These are phyloP conservation scores for Nicotiana paniculata DNA, from an alignment of 257 asterid species.

Conservation along the genomic window DNA sequence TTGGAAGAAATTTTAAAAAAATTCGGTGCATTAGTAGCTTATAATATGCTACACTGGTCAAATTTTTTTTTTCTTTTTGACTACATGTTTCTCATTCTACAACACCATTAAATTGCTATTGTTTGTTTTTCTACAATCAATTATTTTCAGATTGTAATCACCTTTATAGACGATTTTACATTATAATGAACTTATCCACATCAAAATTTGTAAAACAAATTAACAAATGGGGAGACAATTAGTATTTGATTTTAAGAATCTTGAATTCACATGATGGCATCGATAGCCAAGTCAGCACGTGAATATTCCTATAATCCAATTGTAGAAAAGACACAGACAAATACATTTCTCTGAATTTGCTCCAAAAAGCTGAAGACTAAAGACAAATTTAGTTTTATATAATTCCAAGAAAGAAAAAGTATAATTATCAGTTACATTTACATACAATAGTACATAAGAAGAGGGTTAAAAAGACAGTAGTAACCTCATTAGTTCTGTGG, in stretches of 20 bases:
- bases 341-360: background rate
- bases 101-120: background rate
- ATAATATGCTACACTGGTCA: background rate
- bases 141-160: background rate
- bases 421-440: background rate
- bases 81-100: background rate
- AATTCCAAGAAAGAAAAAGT: background rate
- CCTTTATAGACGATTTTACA: background rate
- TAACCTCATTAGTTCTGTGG: slow-evolving; percentile 42
- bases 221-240: background rate
- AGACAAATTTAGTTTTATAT: background rate
- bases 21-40: background rate
- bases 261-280: background rate
- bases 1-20: background rate
- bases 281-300: background rate
- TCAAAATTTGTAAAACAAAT: no score
- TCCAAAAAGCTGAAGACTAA: background rate
- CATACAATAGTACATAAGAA: background rate
- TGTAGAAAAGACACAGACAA: background rate
- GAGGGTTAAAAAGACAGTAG: background rate
- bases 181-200: background rate
- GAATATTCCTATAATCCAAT: background rate
- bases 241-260: background rate
- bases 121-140: background rate
- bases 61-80: background rate